phyloP scores from a whole-genome alignment of 345 rosid genomes.

The Aquilaria yunnanensis region DNA sequence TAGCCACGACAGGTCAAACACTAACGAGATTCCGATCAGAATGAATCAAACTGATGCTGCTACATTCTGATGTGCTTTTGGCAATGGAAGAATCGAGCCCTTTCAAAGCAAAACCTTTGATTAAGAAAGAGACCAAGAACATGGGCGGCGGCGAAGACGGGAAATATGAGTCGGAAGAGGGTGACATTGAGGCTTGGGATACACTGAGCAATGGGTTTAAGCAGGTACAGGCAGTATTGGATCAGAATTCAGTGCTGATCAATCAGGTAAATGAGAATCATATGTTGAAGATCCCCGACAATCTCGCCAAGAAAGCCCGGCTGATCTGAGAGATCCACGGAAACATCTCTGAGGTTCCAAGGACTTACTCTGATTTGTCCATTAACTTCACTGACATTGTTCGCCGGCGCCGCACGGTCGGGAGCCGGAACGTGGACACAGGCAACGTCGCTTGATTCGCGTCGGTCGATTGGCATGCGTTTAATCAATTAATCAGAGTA shows the following conservation, averaged over 20 bases:
- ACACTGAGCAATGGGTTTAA: conserved; percentile 32
- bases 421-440: conserved; percentile 12
- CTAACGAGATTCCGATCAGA: too few species aligned
- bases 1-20: too few species aligned
- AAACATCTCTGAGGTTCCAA: conserved; percentile 49
- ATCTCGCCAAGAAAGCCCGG: conserved; percentile 56
- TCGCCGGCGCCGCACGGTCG: conserved; percentile 18
- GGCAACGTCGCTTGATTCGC: conserved; percentile 13
- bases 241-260: conserved; percentile 54
- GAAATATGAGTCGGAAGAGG: conserved; percentile 19
- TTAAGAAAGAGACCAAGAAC: not conserved
- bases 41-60: too few species aligned
- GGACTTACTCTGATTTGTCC: conserved; percentile 53
- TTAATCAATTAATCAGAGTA: not conserved
- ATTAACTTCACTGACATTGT: conserved; percentile 28
- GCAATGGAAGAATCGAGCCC: too few species aligned
- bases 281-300: conserved; percentile 41
- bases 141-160: conserved; percentile 4
- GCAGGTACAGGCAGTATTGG: conserved; percentile 51
- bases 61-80: too few species aligned
- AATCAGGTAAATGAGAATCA: conserved; percentile 71
- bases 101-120: too few species aligned
- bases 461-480: not conserved
- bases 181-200: conserved; percentile 43
- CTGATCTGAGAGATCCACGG: conserved; percentile 59